Evolutionary conservation across 2,329 filamentous ascomycete species (phyloP).

Genomic region (Venturia asperata): DNA sequence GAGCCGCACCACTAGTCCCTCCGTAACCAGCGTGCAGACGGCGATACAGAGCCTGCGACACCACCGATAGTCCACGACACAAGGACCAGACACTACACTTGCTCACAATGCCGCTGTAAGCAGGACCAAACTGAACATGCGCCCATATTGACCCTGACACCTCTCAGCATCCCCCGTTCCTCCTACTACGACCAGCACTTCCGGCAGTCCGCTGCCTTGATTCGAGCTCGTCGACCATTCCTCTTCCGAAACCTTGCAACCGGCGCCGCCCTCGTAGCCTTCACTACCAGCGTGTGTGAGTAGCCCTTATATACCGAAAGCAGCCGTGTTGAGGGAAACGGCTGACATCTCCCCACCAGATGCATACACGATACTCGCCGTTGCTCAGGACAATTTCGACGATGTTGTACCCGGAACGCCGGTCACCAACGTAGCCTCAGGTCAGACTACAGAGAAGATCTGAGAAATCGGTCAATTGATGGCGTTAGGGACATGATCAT

Average conservation of each 20-base stretch:
- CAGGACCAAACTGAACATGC: no score
- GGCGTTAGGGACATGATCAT: background rate
- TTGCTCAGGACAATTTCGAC: constrained; percentile 21
- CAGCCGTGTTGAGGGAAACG: no score
- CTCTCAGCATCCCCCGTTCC: constrained; percentile 53
- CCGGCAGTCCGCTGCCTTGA: constrained; percentile 78
- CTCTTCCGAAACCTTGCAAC: constrained; percentile 82
- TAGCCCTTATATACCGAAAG: constrained; percentile 24
- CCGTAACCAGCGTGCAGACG: background rate
- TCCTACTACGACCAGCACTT: constrained; percentile 90
- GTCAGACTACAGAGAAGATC: background rate
- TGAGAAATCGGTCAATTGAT: background rate
- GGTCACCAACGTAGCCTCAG: constrained; percentile 4
- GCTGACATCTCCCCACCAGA: constrained; percentile 18
- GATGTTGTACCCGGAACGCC: constrained; percentile 20
- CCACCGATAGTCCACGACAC: background rate
- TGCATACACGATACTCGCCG: constrained; percentile 20
- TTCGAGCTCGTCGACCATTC: constrained; percentile 87
- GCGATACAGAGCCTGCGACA: background rate
- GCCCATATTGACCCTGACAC: background rate
- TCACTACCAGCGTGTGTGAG: constrained; percentile 85
- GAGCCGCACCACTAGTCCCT: background rate
- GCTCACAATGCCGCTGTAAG: constrained; percentile 18
- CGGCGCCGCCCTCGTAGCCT: constrained; percentile 64
- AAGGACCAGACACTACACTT: background rate